A percentile compares a stretch with the other conserved stretches of the same genome.
Conservation (phyloP, 2,329 filamentous ascomycete species). For the Curvularia spicifera region DNA sequence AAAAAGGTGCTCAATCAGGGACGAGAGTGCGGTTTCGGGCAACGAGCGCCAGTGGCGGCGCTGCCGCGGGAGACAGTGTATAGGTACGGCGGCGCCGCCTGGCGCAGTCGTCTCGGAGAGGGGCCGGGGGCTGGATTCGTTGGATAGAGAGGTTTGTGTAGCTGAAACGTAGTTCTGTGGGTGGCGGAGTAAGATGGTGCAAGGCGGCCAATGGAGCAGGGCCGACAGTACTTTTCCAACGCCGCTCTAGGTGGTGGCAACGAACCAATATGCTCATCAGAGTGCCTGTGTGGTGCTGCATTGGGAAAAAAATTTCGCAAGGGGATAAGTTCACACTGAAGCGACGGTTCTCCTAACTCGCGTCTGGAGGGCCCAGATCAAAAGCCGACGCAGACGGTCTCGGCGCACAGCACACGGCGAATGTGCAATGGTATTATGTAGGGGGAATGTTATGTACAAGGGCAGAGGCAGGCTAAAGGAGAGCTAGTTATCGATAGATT, state of each 20-base stretch:
- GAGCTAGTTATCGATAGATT: neutral
- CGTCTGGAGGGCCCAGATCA: neutral
- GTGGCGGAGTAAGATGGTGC: slow-evolving; percentile 22
- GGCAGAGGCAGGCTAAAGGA: neutral
- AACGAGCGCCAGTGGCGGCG: neutral
- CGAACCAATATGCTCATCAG: neutral
- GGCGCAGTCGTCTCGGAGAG: slow-evolving; percentile 14
- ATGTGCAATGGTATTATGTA: neutral
- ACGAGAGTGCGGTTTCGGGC: neutral
- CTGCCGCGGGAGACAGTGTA: neutral
- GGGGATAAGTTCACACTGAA: slow-evolving; percentile 1
- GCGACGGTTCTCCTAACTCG: neutral
- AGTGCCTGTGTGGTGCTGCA: neutral
- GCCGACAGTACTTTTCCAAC: slow-evolving; percentile 6
- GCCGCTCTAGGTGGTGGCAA: slow-evolving; percentile 4
- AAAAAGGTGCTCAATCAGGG: neutral
- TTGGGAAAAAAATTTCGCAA: neutral
- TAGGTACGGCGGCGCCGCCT: slow-evolving; percentile 12
- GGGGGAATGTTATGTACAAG: neutral
- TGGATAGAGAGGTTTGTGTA: slow-evolving; percentile 10
- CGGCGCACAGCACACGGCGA: neutral
- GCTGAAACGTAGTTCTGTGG: slow-evolving; percentile 19
- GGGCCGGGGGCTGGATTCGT: slow-evolving; percentile 15
- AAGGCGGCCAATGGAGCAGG: slow-evolving; percentile 18
- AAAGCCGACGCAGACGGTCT: neutral